phyloP scores from a whole-genome alignment of 169 alveolate species.

The Eimeria sp. region DNA sequence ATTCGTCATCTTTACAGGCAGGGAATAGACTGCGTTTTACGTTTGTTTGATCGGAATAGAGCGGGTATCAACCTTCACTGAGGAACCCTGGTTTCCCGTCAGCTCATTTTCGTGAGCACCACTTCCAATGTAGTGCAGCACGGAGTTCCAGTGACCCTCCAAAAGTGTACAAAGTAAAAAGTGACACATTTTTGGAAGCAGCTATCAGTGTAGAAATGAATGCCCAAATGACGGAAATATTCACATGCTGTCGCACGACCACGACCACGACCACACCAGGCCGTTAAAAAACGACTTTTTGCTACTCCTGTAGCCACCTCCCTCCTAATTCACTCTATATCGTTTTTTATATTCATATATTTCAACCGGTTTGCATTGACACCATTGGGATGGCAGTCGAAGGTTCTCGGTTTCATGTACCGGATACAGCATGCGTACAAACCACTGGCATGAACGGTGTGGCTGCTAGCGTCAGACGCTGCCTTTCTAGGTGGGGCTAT shows the following conservation, averaged over 20 bases:
- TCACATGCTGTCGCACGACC: background rate
- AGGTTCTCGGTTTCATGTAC: background rate
- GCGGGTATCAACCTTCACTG: background rate
- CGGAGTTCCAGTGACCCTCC: background rate
- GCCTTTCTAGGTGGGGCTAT: background rate
- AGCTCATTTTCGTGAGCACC: background rate
- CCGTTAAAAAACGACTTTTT: background rate
- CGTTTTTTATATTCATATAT: background rate
- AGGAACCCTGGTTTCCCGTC: background rate
- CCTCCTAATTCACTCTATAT: background rate
- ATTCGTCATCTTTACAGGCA: background rate
- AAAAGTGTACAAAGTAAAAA: background rate
- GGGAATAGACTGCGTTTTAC: background rate
- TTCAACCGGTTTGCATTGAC: background rate
- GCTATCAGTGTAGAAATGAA: background rate
- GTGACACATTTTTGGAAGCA: background rate
- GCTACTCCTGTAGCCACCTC: background rate
- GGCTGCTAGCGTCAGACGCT: background rate
- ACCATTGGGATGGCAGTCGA: background rate
- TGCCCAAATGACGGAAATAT: background rate
- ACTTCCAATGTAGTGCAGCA: background rate
- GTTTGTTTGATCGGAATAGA: background rate
- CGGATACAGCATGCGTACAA: background rate
- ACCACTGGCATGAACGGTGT: slow-evolving; percentile 12
- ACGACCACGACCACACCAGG: background rate